A percentile compares a stretch with the other conserved stretches of the same genome.
These are phyloP conservation scores for Anethum foeniculum DNA, from an alignment of 140 eudicot species.

Conservation along the genomic window DNA sequence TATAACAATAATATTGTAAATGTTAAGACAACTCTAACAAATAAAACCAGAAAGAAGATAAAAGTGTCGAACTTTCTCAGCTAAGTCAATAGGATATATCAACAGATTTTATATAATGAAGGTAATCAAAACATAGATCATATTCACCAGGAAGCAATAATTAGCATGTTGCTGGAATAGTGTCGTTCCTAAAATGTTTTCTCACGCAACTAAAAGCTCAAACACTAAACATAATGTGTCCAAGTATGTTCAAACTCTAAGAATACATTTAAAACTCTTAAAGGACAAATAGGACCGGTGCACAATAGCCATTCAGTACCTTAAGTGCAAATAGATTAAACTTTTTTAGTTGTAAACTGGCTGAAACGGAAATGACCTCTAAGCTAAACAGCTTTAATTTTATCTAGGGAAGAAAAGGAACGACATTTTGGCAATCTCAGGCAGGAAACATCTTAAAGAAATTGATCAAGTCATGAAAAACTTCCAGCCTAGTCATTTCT, in stretches of 20 bases:
- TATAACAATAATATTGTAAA: neutral
- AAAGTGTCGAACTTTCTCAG: neutral
- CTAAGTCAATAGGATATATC: neutral
- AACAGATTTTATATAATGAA: neutral
- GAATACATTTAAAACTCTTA: neutral
- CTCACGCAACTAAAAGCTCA: conserved; percentile 1
- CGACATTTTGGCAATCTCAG: neutral
- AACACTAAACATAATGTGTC: neutral
- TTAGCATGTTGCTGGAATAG: neutral
- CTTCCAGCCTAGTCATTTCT: neutral
- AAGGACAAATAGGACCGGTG: neutral
- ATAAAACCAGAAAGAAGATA: conserved; percentile 5
- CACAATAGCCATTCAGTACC: neutral
- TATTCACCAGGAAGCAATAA: neutral
- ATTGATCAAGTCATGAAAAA: neutral
- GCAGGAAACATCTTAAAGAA: neutral
- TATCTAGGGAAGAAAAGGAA: neutral
- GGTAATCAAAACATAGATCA: conserved; percentile 5
- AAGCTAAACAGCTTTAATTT: neutral
- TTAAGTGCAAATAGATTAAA: neutral
- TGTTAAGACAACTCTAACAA: neutral
- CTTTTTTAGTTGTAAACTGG: neutral
- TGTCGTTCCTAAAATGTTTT: neutral
- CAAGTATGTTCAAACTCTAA: neutral
- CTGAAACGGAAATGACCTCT: neutral